Evolutionary conservation across 257 asterid genomes (phyloP), one percentile per base, ranked within the genome.

Genomic region (Nicotiana undulata): DNA sequence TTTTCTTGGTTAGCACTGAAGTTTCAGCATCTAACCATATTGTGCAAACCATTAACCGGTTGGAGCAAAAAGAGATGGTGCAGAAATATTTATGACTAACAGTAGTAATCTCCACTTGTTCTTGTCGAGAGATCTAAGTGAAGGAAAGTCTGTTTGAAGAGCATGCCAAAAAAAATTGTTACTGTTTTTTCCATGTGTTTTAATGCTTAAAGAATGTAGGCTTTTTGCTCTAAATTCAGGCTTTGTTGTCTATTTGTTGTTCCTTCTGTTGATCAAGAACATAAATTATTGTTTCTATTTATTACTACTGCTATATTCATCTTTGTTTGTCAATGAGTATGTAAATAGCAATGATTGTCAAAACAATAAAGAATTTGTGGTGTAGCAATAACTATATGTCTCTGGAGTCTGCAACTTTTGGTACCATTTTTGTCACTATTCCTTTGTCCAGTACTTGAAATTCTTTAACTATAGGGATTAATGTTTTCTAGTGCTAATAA

Each of bases 141-240:
- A 77, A 40, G 81, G 46, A 66, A 81, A 80, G 81, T 85, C 72
- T 85, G 84, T 82, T 74, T 81, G 67, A 52, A 84, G 86, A 80
- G 80, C 70, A 77, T 44, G 61, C 79, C 60, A 11, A 24, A 63
- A 26, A 51, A 72, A 46, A 6, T n/a, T 70, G 52, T 32, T 66
- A 4, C 20, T 72, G 60, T 79, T 65, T 86, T 63, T 56, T 80
- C 84, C 78, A 64, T 65, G 82, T 84, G 84, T 83, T 83, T 85
- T 56, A 65, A 75, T 61, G 81, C 75, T 52, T 22, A 63, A 61
- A 78, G 78, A 72, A 11, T 76, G 87, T 83, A 82, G 84, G 85
- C 82, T 82, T 81, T 80, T 82, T 87, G 86, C 87, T 79, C 84
- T 81, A 65, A 31, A 75, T 81, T 85, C 77, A 72, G 85, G 78